Conservation (phyloP, 2,329 filamentous ascomycete genomes). For the Cytospora paraplurivora region DNA sequence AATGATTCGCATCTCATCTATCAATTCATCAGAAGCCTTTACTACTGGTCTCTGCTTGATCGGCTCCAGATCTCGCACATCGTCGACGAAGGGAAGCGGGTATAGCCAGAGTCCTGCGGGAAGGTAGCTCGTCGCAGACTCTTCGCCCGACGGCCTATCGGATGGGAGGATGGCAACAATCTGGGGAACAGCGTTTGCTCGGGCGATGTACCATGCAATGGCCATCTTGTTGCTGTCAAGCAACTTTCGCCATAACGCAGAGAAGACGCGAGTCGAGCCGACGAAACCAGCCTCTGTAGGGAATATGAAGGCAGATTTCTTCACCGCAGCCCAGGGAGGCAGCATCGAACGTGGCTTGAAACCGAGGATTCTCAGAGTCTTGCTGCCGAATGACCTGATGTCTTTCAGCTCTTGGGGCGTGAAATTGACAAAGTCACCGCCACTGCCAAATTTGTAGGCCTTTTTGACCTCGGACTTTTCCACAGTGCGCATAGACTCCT, state of each 20-base stretch:
- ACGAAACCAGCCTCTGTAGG: slow-evolving; percentile 88
- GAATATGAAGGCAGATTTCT: slow-evolving; percentile 89
- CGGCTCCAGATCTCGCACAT: slow-evolving; percentile 74
- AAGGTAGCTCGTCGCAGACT: slow-evolving; percentile 66
- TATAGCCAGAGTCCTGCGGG: slow-evolving; percentile 89
- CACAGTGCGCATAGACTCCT: slow-evolving; percentile 74
- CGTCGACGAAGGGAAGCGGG: slow-evolving; percentile 85
- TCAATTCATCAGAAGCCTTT: slow-evolving; percentile 68
- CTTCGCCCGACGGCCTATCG: slow-evolving; percentile 63
- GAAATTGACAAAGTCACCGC: slow-evolving; percentile 86
- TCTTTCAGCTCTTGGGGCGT: slow-evolving; percentile 78
- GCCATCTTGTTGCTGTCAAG: slow-evolving; percentile 77
- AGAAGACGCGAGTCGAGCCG: slow-evolving; percentile 90
- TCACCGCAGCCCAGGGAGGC: slow-evolving; percentile 81
- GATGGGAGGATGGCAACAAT: slow-evolving; percentile 83
- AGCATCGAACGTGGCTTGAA: slow-evolving; percentile 82
- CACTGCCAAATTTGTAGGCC: slow-evolving; percentile 94
- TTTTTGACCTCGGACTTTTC: slow-evolving; percentile 83
- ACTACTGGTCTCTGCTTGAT: slow-evolving; percentile 44
- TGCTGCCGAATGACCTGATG: slow-evolving; percentile 76
- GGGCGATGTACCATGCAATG: slow-evolving; percentile 85
- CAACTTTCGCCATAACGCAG: slow-evolving; percentile 86
- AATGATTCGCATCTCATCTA: slow-evolving; percentile 79
- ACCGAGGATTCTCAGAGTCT: slow-evolving; percentile 84
- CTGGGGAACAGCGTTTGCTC: slow-evolving; percentile 76